These are phyloP conservation scores for Sphenostylis stenocarpa DNA, from an alignment of 306 rosid genomes.

Conservation along the genomic window DNA sequence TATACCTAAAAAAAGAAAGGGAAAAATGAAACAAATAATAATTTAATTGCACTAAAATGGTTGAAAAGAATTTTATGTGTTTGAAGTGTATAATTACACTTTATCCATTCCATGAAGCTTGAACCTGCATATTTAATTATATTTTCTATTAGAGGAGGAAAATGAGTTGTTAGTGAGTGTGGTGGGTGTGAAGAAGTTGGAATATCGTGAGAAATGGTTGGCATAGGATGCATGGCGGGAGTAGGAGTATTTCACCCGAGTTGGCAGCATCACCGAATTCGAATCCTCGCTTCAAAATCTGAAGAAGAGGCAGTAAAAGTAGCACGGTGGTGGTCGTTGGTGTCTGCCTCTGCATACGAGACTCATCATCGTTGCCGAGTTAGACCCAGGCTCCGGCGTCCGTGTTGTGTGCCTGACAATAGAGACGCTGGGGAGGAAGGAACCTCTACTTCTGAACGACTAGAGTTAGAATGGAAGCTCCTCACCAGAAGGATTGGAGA, in stretches of 20 bases:
- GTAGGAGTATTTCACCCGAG: conserved; percentile 26
- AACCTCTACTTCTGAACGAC: conserved; percentile 3
- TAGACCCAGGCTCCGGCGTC: conserved; percentile 3
- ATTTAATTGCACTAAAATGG: no score
- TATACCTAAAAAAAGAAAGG: no score
- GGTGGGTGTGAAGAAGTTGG: conserved; percentile 21
- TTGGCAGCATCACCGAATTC: conserved; percentile 23
- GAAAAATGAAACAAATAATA: no score
- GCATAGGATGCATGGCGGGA: conserved; percentile 41
- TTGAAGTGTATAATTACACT: no score
- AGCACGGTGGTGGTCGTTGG: background rate
- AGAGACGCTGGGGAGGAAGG: background rate
- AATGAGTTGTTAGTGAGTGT: background rate
- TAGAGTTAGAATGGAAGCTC: conserved; percentile 33
- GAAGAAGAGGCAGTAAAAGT: background rate
- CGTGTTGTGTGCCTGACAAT: conserved; percentile 33
- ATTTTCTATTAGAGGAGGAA: background rate
- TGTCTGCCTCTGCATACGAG: background rate
- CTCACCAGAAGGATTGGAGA: conserved; percentile 40
- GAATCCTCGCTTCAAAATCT: conserved; percentile 29
- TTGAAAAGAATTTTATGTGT: no score
- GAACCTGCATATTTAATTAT: background rate
- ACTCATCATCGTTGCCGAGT: background rate
- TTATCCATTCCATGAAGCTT: background rate
- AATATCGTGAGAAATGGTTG: conserved; percentile 45